These are phyloP conservation scores for Fusarium scirpi DNA, from an alignment of 2,329 filamentous ascomycete species.

Conservation along the genomic window DNA sequence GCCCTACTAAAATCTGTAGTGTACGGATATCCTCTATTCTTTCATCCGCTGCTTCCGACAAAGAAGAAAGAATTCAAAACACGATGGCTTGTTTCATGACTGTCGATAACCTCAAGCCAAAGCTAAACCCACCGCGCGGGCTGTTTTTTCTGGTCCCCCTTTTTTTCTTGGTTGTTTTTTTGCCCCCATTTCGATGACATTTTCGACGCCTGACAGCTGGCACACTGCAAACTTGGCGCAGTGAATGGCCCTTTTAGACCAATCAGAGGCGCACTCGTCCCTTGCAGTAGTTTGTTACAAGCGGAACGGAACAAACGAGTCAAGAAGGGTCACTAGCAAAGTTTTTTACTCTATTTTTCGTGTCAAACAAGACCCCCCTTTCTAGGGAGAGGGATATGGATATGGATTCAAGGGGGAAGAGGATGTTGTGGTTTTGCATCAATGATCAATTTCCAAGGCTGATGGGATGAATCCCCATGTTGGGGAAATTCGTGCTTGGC, in stretches of 20 bases:
- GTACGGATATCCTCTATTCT: neutral
- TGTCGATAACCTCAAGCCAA: neutral
- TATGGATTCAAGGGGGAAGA: too few relatives aligned
- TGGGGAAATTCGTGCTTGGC: neutral
- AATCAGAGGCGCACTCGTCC: conserved; percentile 11
- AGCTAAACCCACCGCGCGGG: neutral
- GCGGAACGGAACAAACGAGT: conserved; percentile 18
- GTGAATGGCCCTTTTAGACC: neutral
- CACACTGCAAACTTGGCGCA: conserved; percentile 16
- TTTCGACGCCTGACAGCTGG: conserved; percentile 13
- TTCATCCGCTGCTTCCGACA: conserved; percentile 6
- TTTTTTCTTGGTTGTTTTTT: neutral
- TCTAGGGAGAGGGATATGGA: neutral
- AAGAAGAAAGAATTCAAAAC: conserved; percentile 27
- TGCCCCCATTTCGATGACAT: conserved; percentile 26
- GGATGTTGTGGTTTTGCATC: conserved; percentile 11
- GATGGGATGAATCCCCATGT: neutral
- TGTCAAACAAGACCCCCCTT: conserved; percentile 20
- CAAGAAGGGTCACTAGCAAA: conserved; percentile 17
- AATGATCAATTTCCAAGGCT: conserved; percentile 19
- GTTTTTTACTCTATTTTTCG: neutral
- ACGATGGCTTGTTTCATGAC: conserved; percentile 26
- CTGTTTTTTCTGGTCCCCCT: neutral
- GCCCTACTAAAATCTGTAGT: neutral
- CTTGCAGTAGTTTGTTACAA: conserved; percentile 36